Evolutionary conservation across 2,329 filamentous ascomycete genomes (phyloP).

Genomic region (Talaromyces sp.): DNA sequence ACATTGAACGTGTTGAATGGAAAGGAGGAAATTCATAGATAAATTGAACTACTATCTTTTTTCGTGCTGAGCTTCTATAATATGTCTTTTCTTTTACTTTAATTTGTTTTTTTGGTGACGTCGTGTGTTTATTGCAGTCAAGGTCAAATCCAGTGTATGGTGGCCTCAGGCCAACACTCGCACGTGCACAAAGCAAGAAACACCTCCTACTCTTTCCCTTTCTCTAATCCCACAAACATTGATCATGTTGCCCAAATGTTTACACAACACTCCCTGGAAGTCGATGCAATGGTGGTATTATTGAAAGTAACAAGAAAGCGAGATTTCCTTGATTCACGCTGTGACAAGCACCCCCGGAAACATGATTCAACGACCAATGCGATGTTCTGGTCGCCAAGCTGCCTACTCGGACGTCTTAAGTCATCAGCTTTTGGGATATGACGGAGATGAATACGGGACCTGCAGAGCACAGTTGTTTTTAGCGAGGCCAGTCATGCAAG

Average conservation of each 20-base stretch:
- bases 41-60: background rate
- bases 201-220: background rate
- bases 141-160: no score
- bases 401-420: no score
- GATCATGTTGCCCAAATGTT: no score
- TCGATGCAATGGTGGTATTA: background rate
- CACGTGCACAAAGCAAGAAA: background rate
- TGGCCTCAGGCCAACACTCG: background rate
- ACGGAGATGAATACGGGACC: no score
- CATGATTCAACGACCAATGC: background rate
- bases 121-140: no score
- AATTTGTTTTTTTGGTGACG: no score
- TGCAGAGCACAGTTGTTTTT: no score
- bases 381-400: background rate
- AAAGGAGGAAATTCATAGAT: background rate
- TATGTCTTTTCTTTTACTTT: no score
- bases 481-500: no score
- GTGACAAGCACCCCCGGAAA: no score
- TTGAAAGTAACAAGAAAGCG: background rate
- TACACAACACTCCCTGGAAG: background rate
- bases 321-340: background rate
- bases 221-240: background rate
- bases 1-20: no score
- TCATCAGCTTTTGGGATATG: no score
- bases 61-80: background rate